Evolutionary conservation across 2,329 filamentous ascomycete genomes (phyloP).

Genomic region (Fusarium coicis): DNA sequence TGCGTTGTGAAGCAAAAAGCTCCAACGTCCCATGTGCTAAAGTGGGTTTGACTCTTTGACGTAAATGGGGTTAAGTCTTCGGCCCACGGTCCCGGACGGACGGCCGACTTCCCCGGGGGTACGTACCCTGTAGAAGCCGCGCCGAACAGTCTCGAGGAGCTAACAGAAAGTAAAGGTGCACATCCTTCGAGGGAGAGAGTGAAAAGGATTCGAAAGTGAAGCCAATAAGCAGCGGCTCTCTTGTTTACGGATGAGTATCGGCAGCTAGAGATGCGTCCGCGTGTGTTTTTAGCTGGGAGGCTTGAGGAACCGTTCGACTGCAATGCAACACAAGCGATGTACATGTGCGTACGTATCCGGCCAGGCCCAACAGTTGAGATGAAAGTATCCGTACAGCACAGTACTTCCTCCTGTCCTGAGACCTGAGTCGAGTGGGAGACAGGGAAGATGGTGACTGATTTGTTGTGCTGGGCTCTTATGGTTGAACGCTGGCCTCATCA

Average conservation of each 20-base stretch:
- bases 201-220: slow-evolving; percentile 1
- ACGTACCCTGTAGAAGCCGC: slow-evolving; percentile 30
- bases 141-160: slow-evolving; percentile 2
- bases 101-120: slow-evolving; percentile 24
- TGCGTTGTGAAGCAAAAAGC: slow-evolving; percentile 20
- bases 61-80: slow-evolving; percentile 18
- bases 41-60: slow-evolving; percentile 20
- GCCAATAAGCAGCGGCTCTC: slow-evolving; percentile 12
- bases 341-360: background rate
- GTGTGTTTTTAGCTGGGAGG: slow-evolving; percentile 23
- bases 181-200: background rate
- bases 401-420: background rate
- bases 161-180: background rate
- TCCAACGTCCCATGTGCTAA: background rate
- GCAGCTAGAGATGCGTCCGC: slow-evolving; percentile 37
- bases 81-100: slow-evolving; percentile 27
- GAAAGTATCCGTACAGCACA: background rate
- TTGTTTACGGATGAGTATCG: slow-evolving; percentile 17
- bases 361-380: slow-evolving; percentile 16
- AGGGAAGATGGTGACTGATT: background rate
- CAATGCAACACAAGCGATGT: slow-evolving; percentile 35
- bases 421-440: background rate
- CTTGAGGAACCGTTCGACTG: slow-evolving; percentile 28
- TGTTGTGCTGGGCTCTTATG: slow-evolving; percentile 7
- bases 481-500: slow-evolving; percentile 9